Percentiles rank a stretch among this genome's conserved stretches.
Evolutionary conservation across 176 grass and related monocot species (phyloP).

Genomic region (Carex littledalei): DNA sequence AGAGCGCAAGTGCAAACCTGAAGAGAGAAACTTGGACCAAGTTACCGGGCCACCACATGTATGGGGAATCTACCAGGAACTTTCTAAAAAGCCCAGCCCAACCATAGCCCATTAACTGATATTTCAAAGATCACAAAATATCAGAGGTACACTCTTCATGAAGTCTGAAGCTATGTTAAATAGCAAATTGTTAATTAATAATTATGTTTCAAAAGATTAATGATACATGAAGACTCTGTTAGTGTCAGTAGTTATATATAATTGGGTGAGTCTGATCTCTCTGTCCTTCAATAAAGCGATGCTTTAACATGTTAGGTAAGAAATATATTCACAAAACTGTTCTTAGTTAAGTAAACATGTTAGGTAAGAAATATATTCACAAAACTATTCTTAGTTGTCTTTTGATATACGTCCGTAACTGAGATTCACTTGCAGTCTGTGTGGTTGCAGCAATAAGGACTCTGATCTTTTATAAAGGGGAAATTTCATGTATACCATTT

Average conservation of each 20-base stretch:
- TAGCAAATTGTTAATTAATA: background rate
- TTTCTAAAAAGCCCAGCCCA: slow-evolving; percentile 80
- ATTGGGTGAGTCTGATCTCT: background rate
- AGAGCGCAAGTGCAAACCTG: slow-evolving; percentile 27
- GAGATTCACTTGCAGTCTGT: background rate
- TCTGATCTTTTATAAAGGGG: background rate
- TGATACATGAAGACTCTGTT: background rate
- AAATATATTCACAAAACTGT: background rate
- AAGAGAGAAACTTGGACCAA: slow-evolving; percentile 75
- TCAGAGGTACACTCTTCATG: background rate
- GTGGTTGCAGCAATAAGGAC: background rate
- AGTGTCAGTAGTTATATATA: background rate
- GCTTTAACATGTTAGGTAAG: background rate
- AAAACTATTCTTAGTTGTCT: background rate
- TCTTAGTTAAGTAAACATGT: background rate
- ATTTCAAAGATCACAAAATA: background rate
- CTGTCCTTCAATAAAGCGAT: background rate
- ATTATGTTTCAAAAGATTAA: background rate
- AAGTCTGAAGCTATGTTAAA: background rate
- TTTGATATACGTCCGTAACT: background rate
- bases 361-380: slow-evolving; percentile 3
- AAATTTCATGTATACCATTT: background rate
- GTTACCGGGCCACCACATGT: slow-evolving; percentile 89
- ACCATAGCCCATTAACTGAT: slow-evolving; percentile 70
- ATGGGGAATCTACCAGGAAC: slow-evolving; percentile 75